Percentiles rank a stretch among this genome's conserved stretches.
These are phyloP conservation scores for Pseudoturritis turrita DNA, from an alignment of 345 rosid species.

Conservation along the genomic window DNA sequence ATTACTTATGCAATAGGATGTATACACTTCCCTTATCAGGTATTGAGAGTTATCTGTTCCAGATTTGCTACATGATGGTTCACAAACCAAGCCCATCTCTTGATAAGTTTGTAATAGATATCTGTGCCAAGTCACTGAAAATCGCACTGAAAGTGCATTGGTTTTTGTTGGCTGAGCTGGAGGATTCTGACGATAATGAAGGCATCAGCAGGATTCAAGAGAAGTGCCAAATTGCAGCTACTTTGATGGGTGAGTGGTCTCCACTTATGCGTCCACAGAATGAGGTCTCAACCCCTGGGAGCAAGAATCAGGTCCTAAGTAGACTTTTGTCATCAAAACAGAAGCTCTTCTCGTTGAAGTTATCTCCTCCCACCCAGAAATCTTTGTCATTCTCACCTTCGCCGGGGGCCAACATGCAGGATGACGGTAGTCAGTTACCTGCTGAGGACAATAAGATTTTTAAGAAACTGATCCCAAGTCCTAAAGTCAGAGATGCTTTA, in stretches of 20 bases:
- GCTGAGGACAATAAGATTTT: slow-evolving; percentile 83
- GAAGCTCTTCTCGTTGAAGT: slow-evolving; percentile 72
- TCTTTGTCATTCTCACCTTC: slow-evolving; percentile 68
- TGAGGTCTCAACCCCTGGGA: slow-evolving; percentile 61
- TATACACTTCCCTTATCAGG: slow-evolving; percentile 88
- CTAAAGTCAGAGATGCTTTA: slow-evolving; percentile 91
- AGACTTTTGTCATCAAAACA: slow-evolving; percentile 83
- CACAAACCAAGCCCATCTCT: slow-evolving; percentile 98
- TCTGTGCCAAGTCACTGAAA: slow-evolving; percentile 75
- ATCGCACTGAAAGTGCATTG: slow-evolving; percentile 97
- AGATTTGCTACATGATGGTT: slow-evolving; percentile 90
- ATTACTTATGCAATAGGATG: slow-evolving; percentile 97
- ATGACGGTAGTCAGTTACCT: slow-evolving; percentile 60
- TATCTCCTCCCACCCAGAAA: slow-evolving; percentile 70
- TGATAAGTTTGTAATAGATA: slow-evolving; percentile 94
- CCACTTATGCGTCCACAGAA: slow-evolving; percentile 56
- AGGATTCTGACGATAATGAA: slow-evolving; percentile 94
- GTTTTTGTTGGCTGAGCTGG: slow-evolving; percentile 95
- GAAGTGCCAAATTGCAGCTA: slow-evolving; percentile 95
- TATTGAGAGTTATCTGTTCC: slow-evolving; percentile 90
- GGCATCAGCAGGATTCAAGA: slow-evolving; percentile 96
- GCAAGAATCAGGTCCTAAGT: slow-evolving; percentile 89
- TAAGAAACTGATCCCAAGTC: slow-evolving; percentile 88
- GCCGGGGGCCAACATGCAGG: slow-evolving; percentile 49
- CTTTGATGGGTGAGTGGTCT: slow-evolving; percentile 96